Conservation (phyloP, 306 rosid species). For the Vigna angularis region DNA sequence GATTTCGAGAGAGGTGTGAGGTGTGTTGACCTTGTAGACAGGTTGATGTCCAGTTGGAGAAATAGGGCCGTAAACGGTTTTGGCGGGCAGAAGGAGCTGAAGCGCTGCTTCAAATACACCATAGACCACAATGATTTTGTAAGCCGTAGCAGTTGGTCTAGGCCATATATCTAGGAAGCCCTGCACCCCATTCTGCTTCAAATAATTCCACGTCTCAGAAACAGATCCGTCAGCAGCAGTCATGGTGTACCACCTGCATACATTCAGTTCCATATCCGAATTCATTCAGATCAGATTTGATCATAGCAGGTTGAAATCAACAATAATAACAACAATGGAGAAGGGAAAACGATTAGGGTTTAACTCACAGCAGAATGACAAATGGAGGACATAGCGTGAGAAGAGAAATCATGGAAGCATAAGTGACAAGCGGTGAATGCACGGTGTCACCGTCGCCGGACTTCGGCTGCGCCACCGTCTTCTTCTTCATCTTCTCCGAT, state of each 20-base stretch:
- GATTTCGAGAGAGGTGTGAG: not conserved
- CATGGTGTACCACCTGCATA: conserved; percentile 96
- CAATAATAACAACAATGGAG: too few species aligned
- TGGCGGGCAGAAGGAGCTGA: conserved; percentile 84
- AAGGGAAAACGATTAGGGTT: too few species aligned
- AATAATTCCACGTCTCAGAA: conserved; percentile 54
- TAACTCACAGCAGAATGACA: conserved; percentile 28
- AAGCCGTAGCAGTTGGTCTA: conserved; percentile 73
- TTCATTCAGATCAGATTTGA: not conserved
- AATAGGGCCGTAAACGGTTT: conserved; percentile 80
- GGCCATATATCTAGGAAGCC: conserved; percentile 75
- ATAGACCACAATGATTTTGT: conserved; percentile 63
- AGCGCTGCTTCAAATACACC: conserved; percentile 85
- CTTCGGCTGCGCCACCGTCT: not conserved
- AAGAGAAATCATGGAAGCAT: conserved; percentile 77
- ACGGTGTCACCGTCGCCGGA: conserved; percentile 48
- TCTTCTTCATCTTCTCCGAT: not conserved
- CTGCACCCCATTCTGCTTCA: conserved; percentile 55
- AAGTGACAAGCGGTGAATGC: conserved; percentile 84
- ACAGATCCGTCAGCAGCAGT: conserved; percentile 83
- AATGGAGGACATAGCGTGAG: conserved; percentile 92
- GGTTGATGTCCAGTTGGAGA: conserved; percentile 89
- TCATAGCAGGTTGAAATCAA: not conserved
- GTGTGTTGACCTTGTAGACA: conserved; percentile 73
- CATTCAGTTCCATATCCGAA: not conserved